Base-by-base conservation (phyloP, 306 rosid species). In the Quercus bicolor region DNA sequence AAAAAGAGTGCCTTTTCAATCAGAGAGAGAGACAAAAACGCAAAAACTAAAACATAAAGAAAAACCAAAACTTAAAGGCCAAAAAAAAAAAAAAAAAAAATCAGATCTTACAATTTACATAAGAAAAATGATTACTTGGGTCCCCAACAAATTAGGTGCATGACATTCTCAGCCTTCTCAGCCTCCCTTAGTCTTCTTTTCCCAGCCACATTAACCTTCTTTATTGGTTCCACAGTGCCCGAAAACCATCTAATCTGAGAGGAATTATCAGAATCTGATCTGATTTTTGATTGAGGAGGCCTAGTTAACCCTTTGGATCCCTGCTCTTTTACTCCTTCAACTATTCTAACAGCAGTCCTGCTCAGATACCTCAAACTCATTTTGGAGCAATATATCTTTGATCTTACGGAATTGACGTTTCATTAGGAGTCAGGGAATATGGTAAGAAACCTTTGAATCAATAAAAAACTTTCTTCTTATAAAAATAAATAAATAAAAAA, bases 61-160 rank as follows among this genome's bases (percentile, higher is more conserved):
- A 12, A 12, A 45, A 45, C 15, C 52, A 10, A 9, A 45, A 45
- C 13, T 45, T 11, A 45, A 45, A 45, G 1, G 4, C 0, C 3
- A 9, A 45, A 9, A 9, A 2, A 11, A 2, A 45, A 43, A 10
- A 45, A 3, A 45, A 33, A 10, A 43, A 45, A 11, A 12, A 11
- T 2, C 53, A 48, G 53, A 13, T 13, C 16, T 48, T 12, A 26
- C 28, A 26, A 26, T 26, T 26, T 26, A 48, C 53, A 48, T 11
- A 59, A 10, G 28, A 12, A 26, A 28, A 62, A 29, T 14, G 69
- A 29, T 19, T 60, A 75, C 55, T 75, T 83, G 56, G 75, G 75
- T 53, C 78, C 82, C 77, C 83, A 78, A 70, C 21, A 83, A 10
- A 77, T 73, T 65, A 77, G 77, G 31, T 78, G 80, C 80, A 78